Base-by-base conservation (phyloP, 352 stramenopile genomes). In the Phytophthora palmivora region DNA sequence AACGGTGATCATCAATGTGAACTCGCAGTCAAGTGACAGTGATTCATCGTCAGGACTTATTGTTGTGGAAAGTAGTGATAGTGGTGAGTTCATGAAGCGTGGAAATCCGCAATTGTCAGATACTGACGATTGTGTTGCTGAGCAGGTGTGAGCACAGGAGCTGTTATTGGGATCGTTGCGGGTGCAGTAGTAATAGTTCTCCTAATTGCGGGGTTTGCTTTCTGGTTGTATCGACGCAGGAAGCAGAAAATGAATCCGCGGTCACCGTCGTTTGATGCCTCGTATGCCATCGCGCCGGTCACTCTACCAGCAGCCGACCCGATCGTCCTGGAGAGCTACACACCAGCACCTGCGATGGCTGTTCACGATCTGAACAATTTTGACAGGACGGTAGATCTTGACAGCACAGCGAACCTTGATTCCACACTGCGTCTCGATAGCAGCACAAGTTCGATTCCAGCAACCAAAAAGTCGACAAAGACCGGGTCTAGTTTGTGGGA, bases 401-500 rank as follows among this genome's bases (percentile, higher is more conserved):
- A 56, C 5, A 72, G 54, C 43, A 67, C 48, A 19, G 45, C 38
- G 19, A 57, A 63, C 5, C 43, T 74, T 10, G 55, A 74, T 37
- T 65, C 63, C 11, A 74, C 67, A 1, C 22, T 76, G 15, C 63
- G 38, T 30, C 49, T 67, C 34, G 65, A 67, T 3, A 64, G 52
- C 44, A 70, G 57, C n/a, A 18, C 37, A 3, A 37, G 16, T 0
- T 64, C 62, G 0, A 21, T 59, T 10, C 21, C 44, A 32, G 39
- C 30, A 7, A 45, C 46, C n/a, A 58, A 62, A 46, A 42, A 45
- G 24, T 44, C 49, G 12, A 54, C 9, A 15, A 54, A 64, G 46
- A 42, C 37, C 1, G 48, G 26, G 8, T 50, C 41, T 0, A 58
- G 21, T 34, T 62, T 76, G 43, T 82, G 76, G 76, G 71, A 83